These are phyloP conservation scores for Fusarium luffae DNA, from an alignment of 2,329 filamentous ascomycete genomes.

Conservation along the genomic window DNA sequence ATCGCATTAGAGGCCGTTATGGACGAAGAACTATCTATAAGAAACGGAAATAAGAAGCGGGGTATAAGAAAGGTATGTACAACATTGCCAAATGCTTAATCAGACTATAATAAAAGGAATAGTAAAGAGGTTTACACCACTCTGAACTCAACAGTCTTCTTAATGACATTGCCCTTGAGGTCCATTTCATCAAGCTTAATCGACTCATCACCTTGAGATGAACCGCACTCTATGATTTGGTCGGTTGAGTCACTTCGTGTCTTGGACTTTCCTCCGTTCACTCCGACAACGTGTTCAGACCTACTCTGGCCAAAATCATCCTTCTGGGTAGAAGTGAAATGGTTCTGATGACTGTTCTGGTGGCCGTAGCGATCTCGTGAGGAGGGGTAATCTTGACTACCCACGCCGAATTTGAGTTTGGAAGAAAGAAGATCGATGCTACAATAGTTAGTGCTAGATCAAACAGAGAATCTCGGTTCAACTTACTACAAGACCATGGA, in stretches of 20 bases:
- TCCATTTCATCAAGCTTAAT: slow-evolving; percentile 38
- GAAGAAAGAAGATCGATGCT: slow-evolving; percentile 51
- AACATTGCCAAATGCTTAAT: background rate
- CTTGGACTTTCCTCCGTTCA: slow-evolving; percentile 17
- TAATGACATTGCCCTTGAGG: slow-evolving; percentile 32
- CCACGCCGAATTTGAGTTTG: slow-evolving; percentile 41
- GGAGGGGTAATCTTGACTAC: slow-evolving; percentile 21
- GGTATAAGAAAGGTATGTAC: background rate
- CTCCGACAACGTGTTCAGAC: slow-evolving; percentile 20
- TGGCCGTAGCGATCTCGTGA: slow-evolving; percentile 20
- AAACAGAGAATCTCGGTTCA: rapidly evolving
- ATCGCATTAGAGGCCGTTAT: background rate
- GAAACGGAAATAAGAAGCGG: background rate
- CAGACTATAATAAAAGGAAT: background rate
- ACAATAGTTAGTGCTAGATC: background rate
- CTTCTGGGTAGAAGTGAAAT: slow-evolving; percentile 25
- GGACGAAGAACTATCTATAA: background rate
- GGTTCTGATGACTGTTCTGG: slow-evolving; percentile 13
- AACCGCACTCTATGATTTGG: slow-evolving; percentile 24
- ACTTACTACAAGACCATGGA: slow-evolving; percentile 54
- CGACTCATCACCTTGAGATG: slow-evolving; percentile 18
- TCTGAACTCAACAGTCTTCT: slow-evolving; percentile 39
- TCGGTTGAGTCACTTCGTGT: slow-evolving; percentile 33
- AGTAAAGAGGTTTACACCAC: background rate
- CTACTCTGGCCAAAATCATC: slow-evolving; percentile 15